These are phyloP conservation scores for Orbilia oligospora DNA, from an alignment of 2,329 filamentous ascomycete genomes.

Conservation along the genomic window DNA sequence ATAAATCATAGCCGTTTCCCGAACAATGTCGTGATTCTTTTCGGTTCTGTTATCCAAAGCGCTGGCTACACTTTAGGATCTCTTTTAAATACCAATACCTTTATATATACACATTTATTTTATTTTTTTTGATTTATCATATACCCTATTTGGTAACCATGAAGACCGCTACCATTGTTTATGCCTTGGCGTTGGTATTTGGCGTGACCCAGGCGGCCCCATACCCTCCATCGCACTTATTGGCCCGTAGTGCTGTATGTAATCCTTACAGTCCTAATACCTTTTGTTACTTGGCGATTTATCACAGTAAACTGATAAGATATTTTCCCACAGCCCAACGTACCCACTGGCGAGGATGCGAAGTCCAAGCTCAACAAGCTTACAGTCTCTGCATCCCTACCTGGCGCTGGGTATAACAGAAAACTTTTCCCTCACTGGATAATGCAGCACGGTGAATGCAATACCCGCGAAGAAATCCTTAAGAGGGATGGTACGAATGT, in stretches of 20 bases:
- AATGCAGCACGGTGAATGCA: conserved; percentile 76
- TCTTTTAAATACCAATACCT: conserved; percentile 13
- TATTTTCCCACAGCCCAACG: conserved; percentile 30
- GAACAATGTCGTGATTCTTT: conserved; percentile 27
- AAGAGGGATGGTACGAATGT: conserved; percentile 80
- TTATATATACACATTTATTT: neutral
- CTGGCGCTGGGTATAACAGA: conserved; percentile 67
- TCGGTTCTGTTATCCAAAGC: conserved; percentile 33
- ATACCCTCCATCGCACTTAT: conserved; percentile 34
- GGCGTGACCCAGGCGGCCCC: conserved; percentile 52
- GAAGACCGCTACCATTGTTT: conserved; percentile 50
- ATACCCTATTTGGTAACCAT: conserved; percentile 18
- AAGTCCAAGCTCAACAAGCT: conserved; percentile 36
- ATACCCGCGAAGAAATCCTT: conserved; percentile 80
- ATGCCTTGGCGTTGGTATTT: conserved; percentile 41
- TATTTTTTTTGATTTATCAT: neutral
- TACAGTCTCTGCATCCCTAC: conserved; percentile 5
- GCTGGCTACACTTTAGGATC: conserved; percentile 26
- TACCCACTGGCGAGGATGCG: conserved; percentile 37
- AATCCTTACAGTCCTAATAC: neutral
- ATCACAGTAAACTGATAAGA: neutral
- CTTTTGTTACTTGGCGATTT: neutral
- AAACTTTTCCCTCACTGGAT: conserved; percentile 81
- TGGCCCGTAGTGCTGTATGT: conserved; percentile 36
- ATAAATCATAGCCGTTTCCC: conserved; percentile 28